A percentile compares a stretch with the other conserved stretches of the same genome.
These are phyloP conservation scores for Coemansia interrupta DNA, from an alignment of 192 early-diverging fungal species.

Conservation along the genomic window DNA sequence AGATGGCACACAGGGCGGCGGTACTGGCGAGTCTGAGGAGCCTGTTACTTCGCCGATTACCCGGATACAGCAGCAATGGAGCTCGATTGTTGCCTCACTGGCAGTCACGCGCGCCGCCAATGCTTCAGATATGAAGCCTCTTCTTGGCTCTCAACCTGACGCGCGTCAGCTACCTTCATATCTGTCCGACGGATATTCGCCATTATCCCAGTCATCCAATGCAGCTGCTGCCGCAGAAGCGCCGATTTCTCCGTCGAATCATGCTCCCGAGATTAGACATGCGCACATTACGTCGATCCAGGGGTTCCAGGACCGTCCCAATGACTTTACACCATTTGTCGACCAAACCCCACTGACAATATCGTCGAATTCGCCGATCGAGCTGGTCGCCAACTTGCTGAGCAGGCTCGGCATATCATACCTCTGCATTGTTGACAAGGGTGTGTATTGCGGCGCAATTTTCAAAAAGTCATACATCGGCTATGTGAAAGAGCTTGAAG, in stretches of 20 bases:
- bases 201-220: too few relatives aligned
- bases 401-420: slow-evolving; percentile 78
- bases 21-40: too few relatives aligned
- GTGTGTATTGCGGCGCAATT: slow-evolving; percentile 75
- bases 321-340: slow-evolving; percentile 47
- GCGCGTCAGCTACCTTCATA: too few relatives aligned
- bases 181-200: too few relatives aligned
- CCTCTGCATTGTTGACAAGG: slow-evolving; percentile 74
- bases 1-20: too few relatives aligned
- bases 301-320: slow-evolving; percentile 36
- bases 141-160: too few relatives aligned
- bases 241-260: not conserved
- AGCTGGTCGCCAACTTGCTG: slow-evolving; percentile 81
- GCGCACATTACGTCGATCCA: slow-evolving; percentile 26
- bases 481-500: slow-evolving; percentile 68
- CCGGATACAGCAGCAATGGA: too few relatives aligned
- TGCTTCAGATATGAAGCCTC: too few relatives aligned
- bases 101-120: too few relatives aligned
- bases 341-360: slow-evolving; percentile 75
- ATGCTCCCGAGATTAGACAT: not conserved
- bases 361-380: slow-evolving; percentile 70
- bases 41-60: too few relatives aligned
- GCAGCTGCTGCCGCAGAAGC: not conserved
- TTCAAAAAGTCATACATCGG: slow-evolving; percentile 80
- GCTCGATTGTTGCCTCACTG: too few relatives aligned